Evolutionary conservation across 495 filamentous ascomycete species (phyloP), one percentile per base, ranked within the genome.

Genomic region (Cercophora samala): DNA sequence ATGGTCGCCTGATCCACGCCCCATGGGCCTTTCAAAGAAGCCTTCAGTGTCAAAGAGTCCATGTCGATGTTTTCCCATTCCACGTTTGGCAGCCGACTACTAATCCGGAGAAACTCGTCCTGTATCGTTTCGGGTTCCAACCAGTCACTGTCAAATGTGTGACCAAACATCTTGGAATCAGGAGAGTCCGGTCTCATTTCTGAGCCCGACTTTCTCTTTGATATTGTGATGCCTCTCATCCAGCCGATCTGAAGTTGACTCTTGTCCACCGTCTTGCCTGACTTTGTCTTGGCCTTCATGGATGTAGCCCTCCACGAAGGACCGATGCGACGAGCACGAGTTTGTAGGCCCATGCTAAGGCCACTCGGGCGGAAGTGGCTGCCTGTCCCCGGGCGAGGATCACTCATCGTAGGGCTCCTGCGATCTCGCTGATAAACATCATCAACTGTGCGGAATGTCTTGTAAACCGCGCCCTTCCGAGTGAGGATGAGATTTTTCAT

Each of bases 211-310:
- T 83, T 84, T 62, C 83, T 79, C 69, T 89, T 89, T 25, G 81
- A 85, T 71, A 97, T 93, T 67, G 92, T 95, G 53, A 97, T 92
- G 32, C 93, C 92, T 66, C 88, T 91, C 91, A 97, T 96, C 93
- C 93, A 97, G 17, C 88, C 84, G 65, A 97, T 94, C 42, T 86
- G 92, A 19, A 81, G 76, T 13, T 79, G 75, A 58, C 75, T 78
- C 22, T 78, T 77, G 70, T 93, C 92, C n/a, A 84, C 81, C 58
- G 89, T 83, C 61, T 86, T 87, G 60, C 80, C 79, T 17, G 82
- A 61, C 46, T 78, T 81, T 23, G 82, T 83, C 56, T 86, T 87
- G 1, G 85, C 87, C 71, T 88, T 88, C 85, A 89, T 90, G 6
- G 88, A 87, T 29, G 86, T 80, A 13, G 85, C 79, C 67, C 76